Evolutionary conservation across 495 filamentous ascomycete genomes (phyloP).

Genomic region (Neurospora sp.): DNA sequence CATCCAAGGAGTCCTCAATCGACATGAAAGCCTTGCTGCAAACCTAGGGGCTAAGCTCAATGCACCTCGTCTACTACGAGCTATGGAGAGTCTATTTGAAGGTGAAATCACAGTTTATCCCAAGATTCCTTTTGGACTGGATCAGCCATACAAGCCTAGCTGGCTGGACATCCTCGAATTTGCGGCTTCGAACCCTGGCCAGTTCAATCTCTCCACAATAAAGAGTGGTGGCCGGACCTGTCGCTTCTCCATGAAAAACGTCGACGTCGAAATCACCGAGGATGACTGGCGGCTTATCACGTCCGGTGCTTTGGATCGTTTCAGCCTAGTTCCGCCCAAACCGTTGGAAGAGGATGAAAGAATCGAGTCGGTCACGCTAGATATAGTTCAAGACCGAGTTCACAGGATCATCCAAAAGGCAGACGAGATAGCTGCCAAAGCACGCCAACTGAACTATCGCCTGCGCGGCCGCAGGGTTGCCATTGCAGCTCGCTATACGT

Average conservation of each 20-base stretch:
- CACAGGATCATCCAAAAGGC: slow-evolving; percentile 66
- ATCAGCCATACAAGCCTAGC: slow-evolving; percentile 41
- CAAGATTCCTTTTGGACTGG: slow-evolving; percentile 37
- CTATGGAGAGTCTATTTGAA: slow-evolving; percentile 78
- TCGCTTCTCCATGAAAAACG: slow-evolving; percentile 71
- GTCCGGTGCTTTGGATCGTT: slow-evolving; percentile 71
- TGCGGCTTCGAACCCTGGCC: slow-evolving; percentile 66
- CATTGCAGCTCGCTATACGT: slow-evolving; percentile 35
- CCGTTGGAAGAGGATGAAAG: slow-evolving; percentile 79
- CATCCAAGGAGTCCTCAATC: slow-evolving; percentile 57
- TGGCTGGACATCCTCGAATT: slow-evolving; percentile 85
- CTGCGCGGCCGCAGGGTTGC: slow-evolving; percentile 64
- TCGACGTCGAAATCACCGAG: slow-evolving; percentile 75
- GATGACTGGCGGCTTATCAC: slow-evolving; percentile 76
- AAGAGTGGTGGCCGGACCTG: slow-evolving; percentile 55
- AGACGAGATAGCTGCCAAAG: slow-evolving; percentile 67
- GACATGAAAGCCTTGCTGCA: slow-evolving; percentile 75
- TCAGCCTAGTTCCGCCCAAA: slow-evolving; percentile 59
- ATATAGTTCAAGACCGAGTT: slow-evolving; percentile 70
- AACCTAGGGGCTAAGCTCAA: slow-evolving; percentile 78
- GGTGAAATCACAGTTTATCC: slow-evolving; percentile 59
- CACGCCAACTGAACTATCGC: slow-evolving; percentile 73
- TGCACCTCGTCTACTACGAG: slow-evolving; percentile 71
- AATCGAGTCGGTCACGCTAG: slow-evolving; percentile 71
- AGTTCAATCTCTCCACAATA: slow-evolving; percentile 63